Evolutionary conservation across 148 eudicot genomes (phyloP).

Genomic region (Amaranthus palmeri): DNA sequence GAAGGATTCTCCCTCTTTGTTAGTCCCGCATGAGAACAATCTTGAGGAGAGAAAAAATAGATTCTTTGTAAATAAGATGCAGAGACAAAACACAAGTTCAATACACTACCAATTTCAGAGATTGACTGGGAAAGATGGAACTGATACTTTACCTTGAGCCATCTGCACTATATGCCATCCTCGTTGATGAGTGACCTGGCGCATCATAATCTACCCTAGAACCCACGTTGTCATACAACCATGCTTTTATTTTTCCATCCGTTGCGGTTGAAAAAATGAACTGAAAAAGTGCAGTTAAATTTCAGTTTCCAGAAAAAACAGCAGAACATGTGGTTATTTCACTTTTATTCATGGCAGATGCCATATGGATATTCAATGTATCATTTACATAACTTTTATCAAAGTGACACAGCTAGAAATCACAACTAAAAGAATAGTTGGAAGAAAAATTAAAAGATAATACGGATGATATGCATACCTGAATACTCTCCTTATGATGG

Average conservation of each 20-base stretch:
- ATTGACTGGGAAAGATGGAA: constrained; percentile 2
- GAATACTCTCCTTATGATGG: constrained; percentile 64
- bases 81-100: background rate
- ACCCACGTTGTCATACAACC: constrained; percentile 87
- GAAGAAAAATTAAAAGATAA: background rate
- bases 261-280: constrained; percentile 87
- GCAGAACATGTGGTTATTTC: background rate
- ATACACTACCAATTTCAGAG: background rate
- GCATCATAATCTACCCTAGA: constrained; percentile 95
- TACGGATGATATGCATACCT: constrained; percentile 36
- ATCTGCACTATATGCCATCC: constrained; percentile 90
- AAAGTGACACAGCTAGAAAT: background rate
- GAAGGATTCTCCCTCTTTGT: constrained; percentile 87
- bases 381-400: background rate
- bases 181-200: constrained; percentile 84
- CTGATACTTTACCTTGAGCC: constrained; percentile 56
- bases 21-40: constrained; percentile 93
- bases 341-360: background rate
- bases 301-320: constrained; percentile 3
- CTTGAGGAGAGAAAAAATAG: constrained; percentile 29
- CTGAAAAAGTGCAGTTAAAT: constrained; percentile 29
- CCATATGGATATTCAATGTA: too few relatives aligned
- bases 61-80: background rate
- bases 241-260: constrained; percentile 95
- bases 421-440: background rate